Conservation (phyloP, 1,284 basidiomycete species). For the Ganoderma multipileum region DNA sequence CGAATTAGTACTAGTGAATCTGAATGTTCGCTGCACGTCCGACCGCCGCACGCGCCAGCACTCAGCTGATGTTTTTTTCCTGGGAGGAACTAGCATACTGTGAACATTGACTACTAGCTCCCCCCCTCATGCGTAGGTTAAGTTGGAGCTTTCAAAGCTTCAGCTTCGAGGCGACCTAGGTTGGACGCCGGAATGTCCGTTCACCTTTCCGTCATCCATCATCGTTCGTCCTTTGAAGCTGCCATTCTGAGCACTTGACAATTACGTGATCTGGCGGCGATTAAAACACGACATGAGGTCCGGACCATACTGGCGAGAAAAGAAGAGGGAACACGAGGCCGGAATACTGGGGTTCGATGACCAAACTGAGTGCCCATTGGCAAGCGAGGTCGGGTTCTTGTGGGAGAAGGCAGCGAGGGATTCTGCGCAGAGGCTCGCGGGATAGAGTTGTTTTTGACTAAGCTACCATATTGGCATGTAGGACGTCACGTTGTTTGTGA, state of each 20-base stretch:
- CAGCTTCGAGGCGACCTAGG: neutral
- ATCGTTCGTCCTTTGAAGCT: neutral
- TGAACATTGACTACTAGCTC: no score
- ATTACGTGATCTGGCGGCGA: conserved; percentile 5
- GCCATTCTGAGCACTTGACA: neutral
- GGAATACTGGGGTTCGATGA: neutral
- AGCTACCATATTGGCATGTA: neutral
- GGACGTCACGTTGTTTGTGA: neutral
- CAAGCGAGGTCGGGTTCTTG: neutral
- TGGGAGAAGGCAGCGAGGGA: neutral
- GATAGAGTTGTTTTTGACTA: conserved; percentile 3
- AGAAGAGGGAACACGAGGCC: conserved; percentile 3
- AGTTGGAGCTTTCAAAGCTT: neutral
- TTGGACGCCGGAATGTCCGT: neutral
- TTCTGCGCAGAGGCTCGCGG: neutral
- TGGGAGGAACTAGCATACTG: neutral
- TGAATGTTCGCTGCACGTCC: neutral
- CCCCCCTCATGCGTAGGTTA: neutral
- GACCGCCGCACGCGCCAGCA: neutral
- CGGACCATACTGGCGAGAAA: neutral
- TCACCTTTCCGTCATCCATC: neutral
- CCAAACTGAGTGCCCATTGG: neutral
- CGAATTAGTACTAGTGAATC: neutral
- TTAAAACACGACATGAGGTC: neutral
- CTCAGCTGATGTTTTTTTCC: neutral